A percentile compares a stretch with the other conserved stretches of the same genome.
These are phyloP conservation scores for Metschnikowia dekortorum DNA, from an alignment of 805 yeast species.

Conservation along the genomic window DNA sequence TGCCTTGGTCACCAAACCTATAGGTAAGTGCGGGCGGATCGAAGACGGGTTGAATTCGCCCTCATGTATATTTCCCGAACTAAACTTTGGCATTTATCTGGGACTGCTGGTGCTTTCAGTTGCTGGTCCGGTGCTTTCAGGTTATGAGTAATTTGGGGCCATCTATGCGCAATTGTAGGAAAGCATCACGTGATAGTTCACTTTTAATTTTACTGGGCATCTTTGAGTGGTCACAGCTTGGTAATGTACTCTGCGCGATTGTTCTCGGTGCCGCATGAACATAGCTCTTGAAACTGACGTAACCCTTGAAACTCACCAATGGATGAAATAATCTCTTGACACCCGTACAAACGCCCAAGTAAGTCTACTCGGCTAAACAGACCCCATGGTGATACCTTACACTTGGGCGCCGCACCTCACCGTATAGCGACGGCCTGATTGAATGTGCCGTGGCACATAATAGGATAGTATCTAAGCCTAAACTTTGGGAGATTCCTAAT, in stretches of 20 bases:
- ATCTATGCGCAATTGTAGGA: not conserved
- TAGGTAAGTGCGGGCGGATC: slow-evolving; percentile 25
- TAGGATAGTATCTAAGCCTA: not conserved
- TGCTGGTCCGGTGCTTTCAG: too few species aligned
- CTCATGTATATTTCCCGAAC: slow-evolving; percentile 28
- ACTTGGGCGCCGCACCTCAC: too few species aligned
- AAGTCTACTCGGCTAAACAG: too few species aligned
- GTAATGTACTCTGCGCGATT: not conserved
- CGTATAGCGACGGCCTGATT: too few species aligned
- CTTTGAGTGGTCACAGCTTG: not conserved
- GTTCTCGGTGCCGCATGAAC: not conserved
- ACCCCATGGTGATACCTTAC: too few species aligned
- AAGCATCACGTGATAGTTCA: not conserved
- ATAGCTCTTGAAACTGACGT: too few species aligned
- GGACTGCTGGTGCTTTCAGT: not conserved
- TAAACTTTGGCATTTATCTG: slow-evolving; percentile 10
- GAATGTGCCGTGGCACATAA: not conserved
- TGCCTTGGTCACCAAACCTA: slow-evolving; percentile 20
- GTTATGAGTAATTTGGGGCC: not conserved
- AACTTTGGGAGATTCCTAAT: not conserved
- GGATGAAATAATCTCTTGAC: too few species aligned
- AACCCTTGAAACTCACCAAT: too few species aligned
- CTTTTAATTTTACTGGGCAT: not conserved
- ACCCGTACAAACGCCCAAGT: too few species aligned
- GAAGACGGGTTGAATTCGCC: slow-evolving; percentile 30